A percentile compares a stretch with the other conserved stretches of the same genome.
Conservation (phyloP, 1,284 basidiomycete genomes). For the Ganoderma multipileum region DNA sequence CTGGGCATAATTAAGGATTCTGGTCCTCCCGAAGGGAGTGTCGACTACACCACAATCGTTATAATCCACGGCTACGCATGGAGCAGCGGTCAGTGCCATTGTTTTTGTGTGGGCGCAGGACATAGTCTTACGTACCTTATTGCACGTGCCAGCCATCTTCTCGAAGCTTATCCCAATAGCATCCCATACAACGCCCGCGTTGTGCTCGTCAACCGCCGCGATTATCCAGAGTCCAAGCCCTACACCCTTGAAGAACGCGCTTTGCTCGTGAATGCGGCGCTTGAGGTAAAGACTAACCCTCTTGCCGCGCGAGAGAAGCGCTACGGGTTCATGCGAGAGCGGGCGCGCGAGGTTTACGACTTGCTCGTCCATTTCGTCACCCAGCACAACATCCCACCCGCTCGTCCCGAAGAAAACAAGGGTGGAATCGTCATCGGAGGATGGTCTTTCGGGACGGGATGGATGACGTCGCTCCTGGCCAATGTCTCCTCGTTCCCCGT, state of each 20-base stretch:
- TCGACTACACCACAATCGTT: constrained; percentile 32
- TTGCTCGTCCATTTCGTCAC: constrained; percentile 2
- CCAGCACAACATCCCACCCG: neutral
- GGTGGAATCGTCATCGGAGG: constrained; percentile 2
- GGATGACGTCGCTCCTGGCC: constrained; percentile 8
- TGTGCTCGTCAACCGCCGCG: constrained; percentile 20
- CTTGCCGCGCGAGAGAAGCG: constrained; percentile 8
- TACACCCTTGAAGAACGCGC: constrained; percentile 28
- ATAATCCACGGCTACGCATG: constrained; percentile 35
- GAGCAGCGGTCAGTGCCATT: constrained; percentile 28
- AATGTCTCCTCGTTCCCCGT: constrained; percentile 2
- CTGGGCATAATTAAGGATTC: constrained; percentile 12
- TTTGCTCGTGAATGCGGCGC: constrained; percentile 14
- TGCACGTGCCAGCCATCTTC: neutral
- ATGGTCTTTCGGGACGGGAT: constrained; percentile 5
- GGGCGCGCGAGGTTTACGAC: constrained; percentile 5
- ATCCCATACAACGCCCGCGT: constrained; percentile 13
- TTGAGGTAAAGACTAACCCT: constrained; percentile 14
- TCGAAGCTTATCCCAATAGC: neutral
- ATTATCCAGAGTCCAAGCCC: constrained; percentile 9
- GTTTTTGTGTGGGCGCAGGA: neutral
- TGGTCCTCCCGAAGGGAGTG: constrained; percentile 15
- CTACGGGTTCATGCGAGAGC: neutral
- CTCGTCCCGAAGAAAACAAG: neutral
- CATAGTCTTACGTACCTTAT: too few relatives aligned